Conservation (phyloP, 1,284 basidiomycete genomes). For the Tilletiopsis washingtonensis region DNA sequence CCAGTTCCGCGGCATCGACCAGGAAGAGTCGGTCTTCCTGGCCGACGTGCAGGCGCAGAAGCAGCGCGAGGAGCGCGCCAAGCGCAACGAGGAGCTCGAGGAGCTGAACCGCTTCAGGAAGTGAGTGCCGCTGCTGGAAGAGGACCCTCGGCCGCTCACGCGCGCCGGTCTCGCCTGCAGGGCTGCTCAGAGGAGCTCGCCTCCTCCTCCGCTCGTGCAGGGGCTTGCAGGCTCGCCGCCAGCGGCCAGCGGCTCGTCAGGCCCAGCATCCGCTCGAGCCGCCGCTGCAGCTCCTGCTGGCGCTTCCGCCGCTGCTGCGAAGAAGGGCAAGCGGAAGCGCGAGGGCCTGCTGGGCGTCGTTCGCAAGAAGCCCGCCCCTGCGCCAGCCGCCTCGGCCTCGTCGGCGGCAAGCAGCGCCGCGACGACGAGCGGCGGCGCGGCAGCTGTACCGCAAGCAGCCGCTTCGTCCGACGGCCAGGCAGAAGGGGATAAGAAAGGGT, state of each 20-base stretch:
- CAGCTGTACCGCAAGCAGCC: too few relatives aligned
- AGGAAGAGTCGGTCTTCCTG: constrained; percentile 35
- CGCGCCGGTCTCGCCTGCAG: not conserved
- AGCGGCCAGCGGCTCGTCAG: not conserved
- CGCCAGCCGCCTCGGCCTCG: too few relatives aligned
- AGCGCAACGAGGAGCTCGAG: constrained; percentile 18
- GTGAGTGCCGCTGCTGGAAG: constrained; percentile 3
- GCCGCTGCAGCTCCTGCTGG: not conserved
- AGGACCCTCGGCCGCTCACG: not conserved
- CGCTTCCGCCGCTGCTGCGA: not conserved
- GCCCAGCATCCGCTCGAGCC: not conserved
- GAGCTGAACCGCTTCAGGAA: constrained; percentile 13
- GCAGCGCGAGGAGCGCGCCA: constrained; percentile 11
- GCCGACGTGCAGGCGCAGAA: constrained; percentile 18
- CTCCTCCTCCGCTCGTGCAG: not conserved
- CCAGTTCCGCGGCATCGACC: constrained; percentile 43
- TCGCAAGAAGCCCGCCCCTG: constrained; percentile 1
- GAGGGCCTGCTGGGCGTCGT: constrained; percentile 5
- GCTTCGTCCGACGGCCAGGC: too few relatives aligned
- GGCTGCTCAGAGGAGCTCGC: not conserved
- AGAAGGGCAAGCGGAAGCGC: constrained; percentile 2
- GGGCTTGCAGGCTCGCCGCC: too few relatives aligned
- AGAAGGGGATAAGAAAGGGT: too few relatives aligned
- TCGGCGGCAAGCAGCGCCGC: too few relatives aligned
- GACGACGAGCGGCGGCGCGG: too few relatives aligned